These are phyloP conservation scores for Primulina eburnea DNA, from an alignment of 257 asterid species.

Conservation along the genomic window DNA sequence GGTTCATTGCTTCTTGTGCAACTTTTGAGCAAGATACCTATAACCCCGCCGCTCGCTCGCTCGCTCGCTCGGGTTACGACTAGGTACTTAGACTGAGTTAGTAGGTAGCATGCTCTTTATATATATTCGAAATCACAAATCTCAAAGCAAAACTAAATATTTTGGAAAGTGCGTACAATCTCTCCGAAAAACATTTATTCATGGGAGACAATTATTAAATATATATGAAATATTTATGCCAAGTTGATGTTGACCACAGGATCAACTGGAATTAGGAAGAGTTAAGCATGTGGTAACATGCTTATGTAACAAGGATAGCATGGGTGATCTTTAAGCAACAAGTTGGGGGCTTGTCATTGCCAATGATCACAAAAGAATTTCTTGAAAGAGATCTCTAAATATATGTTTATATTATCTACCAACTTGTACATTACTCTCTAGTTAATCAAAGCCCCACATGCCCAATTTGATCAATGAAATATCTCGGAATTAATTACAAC, in stretches of 20 bases:
- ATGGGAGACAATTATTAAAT: slow-evolving; percentile 4
- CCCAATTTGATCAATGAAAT: neutral
- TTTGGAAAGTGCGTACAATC: too few relatives aligned
- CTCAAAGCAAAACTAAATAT: too few relatives aligned
- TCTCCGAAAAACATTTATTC: slow-evolving; percentile 1
- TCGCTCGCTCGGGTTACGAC: too few relatives aligned
- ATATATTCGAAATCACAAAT: too few relatives aligned
- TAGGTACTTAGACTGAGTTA: too few relatives aligned
- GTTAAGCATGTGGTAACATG: too few relatives aligned
- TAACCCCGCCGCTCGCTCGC: neutral
- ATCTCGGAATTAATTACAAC: neutral
- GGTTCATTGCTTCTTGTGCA: slow-evolving; percentile 22
- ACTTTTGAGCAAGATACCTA: neutral
- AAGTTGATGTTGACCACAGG: slow-evolving; percentile 26
- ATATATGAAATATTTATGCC: neutral
- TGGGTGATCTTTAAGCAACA: slow-evolving; percentile 52
- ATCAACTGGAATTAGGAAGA: slow-evolving; percentile 3
- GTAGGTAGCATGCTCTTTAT: too few relatives aligned
- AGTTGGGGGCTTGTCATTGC: slow-evolving; percentile 36
- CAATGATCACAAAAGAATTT: slow-evolving; percentile 28
- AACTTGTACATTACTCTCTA: neutral
- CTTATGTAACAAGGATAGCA: slow-evolving; percentile 42
- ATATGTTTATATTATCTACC: neutral
- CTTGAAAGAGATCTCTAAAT: neutral
- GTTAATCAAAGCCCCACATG: neutral